Base-by-base conservation (phyloP, 2,329 filamentous ascomycete genomes). In the Penicillium freii region DNA sequence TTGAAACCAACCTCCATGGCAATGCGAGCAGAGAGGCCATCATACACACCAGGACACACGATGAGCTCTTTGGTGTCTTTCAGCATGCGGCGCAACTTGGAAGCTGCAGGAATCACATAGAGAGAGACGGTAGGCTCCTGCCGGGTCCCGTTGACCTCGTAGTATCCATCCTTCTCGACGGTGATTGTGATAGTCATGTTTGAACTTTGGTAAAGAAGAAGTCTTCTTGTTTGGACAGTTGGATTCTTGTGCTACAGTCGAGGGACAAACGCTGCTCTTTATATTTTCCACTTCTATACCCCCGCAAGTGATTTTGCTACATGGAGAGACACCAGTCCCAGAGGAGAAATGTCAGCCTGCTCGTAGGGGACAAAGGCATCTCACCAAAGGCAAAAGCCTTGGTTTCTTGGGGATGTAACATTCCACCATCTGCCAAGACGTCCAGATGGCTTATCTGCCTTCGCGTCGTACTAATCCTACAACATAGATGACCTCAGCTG, bases 1-100 rank as follows among this genome's bases (percentile, higher is more conserved):
- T 87, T 81, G 58, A 87, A 88, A 5, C 85, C 86, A n/a, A 83
- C 77, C 42, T 79, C 75, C 23, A 87, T 76, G 1, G 86, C 85
- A 56, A 89, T 81, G 1, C 86, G 78, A 0, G 87, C 85, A 2
- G 84, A 85, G 54, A 88, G 80, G 13, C 87, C 87, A 76, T 90
- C 87, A 66, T 88, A 88, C 2, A 89, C 86, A 33, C 87, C 86
- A 0, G 86, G 86, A 51, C 82, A 85, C 3, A 87, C 78, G 39
- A 89, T 71, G 51, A 71, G 47, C 5, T 69, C 67, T 29, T 67
- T 64, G 3, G 66, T 66, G 10, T 72, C 68, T 7, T 59, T 63
- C 5, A 72, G 53, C 57, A 68, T 65, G 3, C 65, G 62, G 9
- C 69, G 69, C 38, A 72, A 51, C 57, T 71, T 71, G 25, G 65